phyloP scores from a whole-genome alignment of 495 filamentous ascomycete genomes.

The Penicillium argentinense region DNA sequence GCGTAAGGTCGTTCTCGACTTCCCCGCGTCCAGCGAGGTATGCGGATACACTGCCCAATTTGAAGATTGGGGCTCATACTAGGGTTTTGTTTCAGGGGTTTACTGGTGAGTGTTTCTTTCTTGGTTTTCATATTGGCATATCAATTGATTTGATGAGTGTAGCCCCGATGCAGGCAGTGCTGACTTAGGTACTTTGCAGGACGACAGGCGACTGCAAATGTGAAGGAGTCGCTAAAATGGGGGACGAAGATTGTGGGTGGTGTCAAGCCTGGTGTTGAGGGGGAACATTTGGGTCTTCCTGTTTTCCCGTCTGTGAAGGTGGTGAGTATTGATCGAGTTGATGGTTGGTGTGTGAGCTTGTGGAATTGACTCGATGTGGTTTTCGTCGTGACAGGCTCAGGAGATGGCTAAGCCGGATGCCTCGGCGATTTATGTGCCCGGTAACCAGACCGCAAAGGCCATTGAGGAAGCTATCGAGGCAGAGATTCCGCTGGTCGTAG shows the following conservation, averaged over 20 bases:
- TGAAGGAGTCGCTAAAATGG: conserved; percentile 77
- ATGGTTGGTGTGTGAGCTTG: too few species aligned
- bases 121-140: too few species aligned
- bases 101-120: conserved; percentile 73
- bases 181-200: too few species aligned
- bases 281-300: conserved; percentile 78
- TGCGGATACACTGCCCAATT: conserved; percentile 67
- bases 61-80: conserved; percentile 78
- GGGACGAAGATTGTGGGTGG: conserved; percentile 89
- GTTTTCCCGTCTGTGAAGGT: conserved; percentile 71
- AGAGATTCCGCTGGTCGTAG: conserved; percentile 82
- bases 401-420: conserved; percentile 77
- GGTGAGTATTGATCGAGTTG: too few species aligned
- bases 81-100: conserved; percentile 87
- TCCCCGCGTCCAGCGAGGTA: conserved; percentile 39
- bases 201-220: conserved; percentile 73
- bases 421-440: conserved; percentile 83
- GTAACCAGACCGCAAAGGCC: conserved; percentile 69
- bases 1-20: conserved; percentile 39
- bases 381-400: too few species aligned
- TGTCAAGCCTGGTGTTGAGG: conserved; percentile 73
- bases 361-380: neutral
- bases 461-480: conserved; percentile 90
- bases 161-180: too few species aligned
- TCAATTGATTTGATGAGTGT: too few species aligned